These are phyloP conservation scores for Xerocomellus intermedius DNA, from an alignment of 768 basidiomycete species.

Conservation along the genomic window DNA sequence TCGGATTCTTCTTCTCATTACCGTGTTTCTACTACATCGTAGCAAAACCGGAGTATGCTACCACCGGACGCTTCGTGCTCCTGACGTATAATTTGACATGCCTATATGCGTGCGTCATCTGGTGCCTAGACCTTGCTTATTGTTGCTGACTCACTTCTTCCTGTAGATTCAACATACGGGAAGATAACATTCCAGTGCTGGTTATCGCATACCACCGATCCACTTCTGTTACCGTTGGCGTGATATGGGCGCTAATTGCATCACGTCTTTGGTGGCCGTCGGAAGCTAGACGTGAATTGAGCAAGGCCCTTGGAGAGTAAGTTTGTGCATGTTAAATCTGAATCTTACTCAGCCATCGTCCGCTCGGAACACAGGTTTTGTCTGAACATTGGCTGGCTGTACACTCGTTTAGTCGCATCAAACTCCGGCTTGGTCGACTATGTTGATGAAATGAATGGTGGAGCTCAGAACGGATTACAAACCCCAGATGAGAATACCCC, in stretches of 20 bases:
- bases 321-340: slow-evolving; percentile 16
- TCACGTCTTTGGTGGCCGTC: slow-evolving; percentile 95
- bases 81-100: slow-evolving; percentile 91
- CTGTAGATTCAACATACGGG: slow-evolving; percentile 74
- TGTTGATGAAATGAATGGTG: slow-evolving; percentile 20
- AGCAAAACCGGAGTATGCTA: slow-evolving; percentile 70
- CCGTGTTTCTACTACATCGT: slow-evolving; percentile 95
- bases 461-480: background rate
- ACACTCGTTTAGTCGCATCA: slow-evolving; percentile 85
- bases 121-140: background rate
- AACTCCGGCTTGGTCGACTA: slow-evolving; percentile 71
- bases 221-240: slow-evolving; percentile 78
- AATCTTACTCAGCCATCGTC: background rate
- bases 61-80: slow-evolving; percentile 76
- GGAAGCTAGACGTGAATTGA: slow-evolving; percentile 86
- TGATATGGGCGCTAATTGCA: slow-evolving; percentile 85
- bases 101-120: slow-evolving; percentile 51
- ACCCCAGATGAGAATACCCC: slow-evolving; percentile 32
- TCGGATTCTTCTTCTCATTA: slow-evolving; percentile 87
- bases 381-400: slow-evolving; percentile 91
- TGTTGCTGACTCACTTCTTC: background rate
- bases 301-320: slow-evolving; percentile 84
- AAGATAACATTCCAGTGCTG: slow-evolving; percentile 57
- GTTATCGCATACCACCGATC: slow-evolving; percentile 77
- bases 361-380: slow-evolving; percentile 62